Percentiles rank a stretch among this genome's conserved stretches.
Evolutionary conservation across 2,329 filamentous ascomycete species (phyloP).

Genomic region (Ploettnerulaceae sp.): DNA sequence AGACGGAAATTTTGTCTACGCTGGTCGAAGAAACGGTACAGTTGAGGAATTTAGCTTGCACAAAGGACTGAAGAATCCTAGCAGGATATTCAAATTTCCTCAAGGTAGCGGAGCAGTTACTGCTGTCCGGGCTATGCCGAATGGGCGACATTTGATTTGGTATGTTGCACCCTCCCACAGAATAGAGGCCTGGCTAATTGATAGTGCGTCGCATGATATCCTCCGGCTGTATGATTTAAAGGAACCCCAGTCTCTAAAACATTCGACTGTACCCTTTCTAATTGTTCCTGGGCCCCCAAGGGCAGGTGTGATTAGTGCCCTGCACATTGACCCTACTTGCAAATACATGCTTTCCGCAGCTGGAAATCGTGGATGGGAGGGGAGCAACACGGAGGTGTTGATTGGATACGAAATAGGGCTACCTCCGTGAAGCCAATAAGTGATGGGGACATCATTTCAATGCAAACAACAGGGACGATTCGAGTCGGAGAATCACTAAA

Average conservation of each 20-base stretch:
- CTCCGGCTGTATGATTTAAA: conserved; percentile 86
- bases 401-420: conserved; percentile 83
- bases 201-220: conserved; percentile 85
- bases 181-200: conserved; percentile 1
- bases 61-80: conserved; percentile 69
- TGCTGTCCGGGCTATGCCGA: conserved; percentile 84
- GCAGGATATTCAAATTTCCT: conserved; percentile 81
- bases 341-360: conserved; percentile 88
- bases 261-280: conserved; percentile 85
- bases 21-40: conserved; percentile 79
- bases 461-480: no score
- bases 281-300: conserved; percentile 83
- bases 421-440: conserved; percentile 17
- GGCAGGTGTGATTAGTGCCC: conserved; percentile 79
- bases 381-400: conserved; percentile 79
- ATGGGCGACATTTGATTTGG: conserved; percentile 88
- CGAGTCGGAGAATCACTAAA: no score
- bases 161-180: conserved; percentile 36
- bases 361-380: conserved; percentile 94
- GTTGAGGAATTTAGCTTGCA: conserved; percentile 93
- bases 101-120: conserved; percentile 85
- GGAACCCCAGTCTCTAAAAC: conserved; percentile 56
- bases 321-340: conserved; percentile 84
- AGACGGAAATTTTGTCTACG: conserved; percentile 93
- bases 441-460: no score